These are phyloP conservation scores for Mrakia gelida DNA, from an alignment of 768 basidiomycete species.

Conservation along the genomic window DNA sequence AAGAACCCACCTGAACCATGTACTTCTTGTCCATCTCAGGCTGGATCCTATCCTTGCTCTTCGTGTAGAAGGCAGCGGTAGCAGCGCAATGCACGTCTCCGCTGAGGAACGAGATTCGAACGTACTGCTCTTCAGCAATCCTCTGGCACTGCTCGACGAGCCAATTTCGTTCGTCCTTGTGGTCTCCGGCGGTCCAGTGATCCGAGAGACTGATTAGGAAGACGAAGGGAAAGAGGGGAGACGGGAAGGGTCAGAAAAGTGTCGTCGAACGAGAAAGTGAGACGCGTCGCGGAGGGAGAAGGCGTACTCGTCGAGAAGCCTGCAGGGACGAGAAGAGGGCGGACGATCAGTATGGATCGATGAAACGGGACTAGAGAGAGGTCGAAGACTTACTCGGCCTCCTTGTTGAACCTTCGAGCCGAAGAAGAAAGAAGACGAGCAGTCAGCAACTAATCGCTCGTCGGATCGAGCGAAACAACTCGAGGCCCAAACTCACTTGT, in stretches of 20 bases:
- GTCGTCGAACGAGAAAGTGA: no score
- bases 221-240: no score
- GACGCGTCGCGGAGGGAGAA: constrained; percentile 24
- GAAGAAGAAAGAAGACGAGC: neutral
- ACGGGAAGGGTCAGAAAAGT: neutral
- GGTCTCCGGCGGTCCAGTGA: constrained; percentile 63
- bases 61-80: constrained; percentile 58
- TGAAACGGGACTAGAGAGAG: neutral
- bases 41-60: constrained; percentile 48
- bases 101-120: constrained; percentile 77
- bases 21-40: constrained; percentile 69
- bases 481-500: constrained; percentile 36
- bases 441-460: constrained; percentile 68
- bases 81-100: constrained; percentile 94
- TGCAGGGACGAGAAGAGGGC: no score
- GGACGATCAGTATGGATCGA: neutral
- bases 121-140: constrained; percentile 58
- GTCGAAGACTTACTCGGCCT: constrained; percentile 54
- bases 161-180: constrained; percentile 65
- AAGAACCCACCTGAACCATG: constrained; percentile 55
- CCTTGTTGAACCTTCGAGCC: constrained; percentile 38
- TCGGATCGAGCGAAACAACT: constrained; percentile 52
- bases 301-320: neutral
- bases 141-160: constrained; percentile 56
- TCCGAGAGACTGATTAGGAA: constrained; percentile 28